Evolutionary conservation across 202 grass and related monocot genomes (phyloP).

Genomic region (Panicum hallii): DNA sequence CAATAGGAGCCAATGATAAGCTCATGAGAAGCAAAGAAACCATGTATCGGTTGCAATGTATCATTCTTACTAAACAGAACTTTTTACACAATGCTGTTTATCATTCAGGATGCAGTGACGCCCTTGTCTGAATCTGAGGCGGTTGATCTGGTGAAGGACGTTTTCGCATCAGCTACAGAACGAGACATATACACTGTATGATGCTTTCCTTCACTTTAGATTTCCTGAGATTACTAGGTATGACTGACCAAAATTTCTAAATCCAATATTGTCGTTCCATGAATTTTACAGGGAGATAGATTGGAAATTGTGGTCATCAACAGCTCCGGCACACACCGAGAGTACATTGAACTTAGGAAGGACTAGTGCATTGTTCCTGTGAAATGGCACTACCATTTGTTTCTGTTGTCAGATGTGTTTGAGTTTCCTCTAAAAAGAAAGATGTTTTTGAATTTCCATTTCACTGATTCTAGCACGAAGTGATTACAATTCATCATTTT

Average conservation of each 20-base stretch:
- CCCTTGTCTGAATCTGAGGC: slow-evolving; percentile 79
- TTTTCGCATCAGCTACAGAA: slow-evolving; percentile 94
- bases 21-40: background rate
- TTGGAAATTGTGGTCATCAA: slow-evolving; percentile 89
- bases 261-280: slow-evolving; percentile 14
- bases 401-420: slow-evolving; percentile 2
- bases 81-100: slow-evolving; percentile 12
- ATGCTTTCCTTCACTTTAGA: slow-evolving; percentile 4
- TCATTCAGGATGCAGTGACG: slow-evolving; percentile 82
- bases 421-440: background rate
- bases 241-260: background rate
- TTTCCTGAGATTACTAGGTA: background rate
- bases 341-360: slow-evolving; percentile 82
- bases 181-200: slow-evolving; percentile 92
- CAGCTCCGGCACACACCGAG: slow-evolving; percentile 59
- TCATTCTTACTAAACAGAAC: background rate
- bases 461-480: background rate
- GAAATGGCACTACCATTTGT: background rate
- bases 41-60: background rate
- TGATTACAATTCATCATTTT: background rate
- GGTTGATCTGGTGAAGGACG: slow-evolving; percentile 93
- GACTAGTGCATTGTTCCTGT: slow-evolving; percentile 41
- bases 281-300: slow-evolving; percentile 72
- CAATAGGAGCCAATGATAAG: background rate
- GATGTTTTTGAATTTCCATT: slow-evolving; percentile 15